phyloP scores from a whole-genome alignment of 1,284 basidiomycete species.

The Cryptococcus wingfieldii region DNA sequence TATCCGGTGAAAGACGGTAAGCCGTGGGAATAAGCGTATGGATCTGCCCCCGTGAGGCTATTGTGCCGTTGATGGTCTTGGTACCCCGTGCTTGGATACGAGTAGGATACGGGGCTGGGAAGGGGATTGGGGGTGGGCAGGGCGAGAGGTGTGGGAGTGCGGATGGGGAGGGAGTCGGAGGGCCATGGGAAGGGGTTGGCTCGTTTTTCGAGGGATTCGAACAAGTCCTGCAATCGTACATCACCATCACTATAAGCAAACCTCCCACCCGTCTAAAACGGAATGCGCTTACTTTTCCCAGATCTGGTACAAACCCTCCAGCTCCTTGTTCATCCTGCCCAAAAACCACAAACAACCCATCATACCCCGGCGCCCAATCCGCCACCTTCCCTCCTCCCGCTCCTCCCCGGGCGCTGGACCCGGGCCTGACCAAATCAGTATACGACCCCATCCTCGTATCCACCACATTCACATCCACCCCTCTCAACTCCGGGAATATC shows the following conservation, averaged over 20 bases:
- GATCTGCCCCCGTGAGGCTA: too few relatives aligned
- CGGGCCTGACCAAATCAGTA: conserved; percentile 27
- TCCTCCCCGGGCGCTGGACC: conserved; percentile 4
- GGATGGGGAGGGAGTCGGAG: too few relatives aligned
- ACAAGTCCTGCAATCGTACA: conserved; percentile 13
- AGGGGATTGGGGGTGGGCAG: too few relatives aligned
- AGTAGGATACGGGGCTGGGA: too few relatives aligned
- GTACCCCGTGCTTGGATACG: too few relatives aligned
- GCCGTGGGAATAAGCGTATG: too few relatives aligned
- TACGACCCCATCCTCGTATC: conserved; percentile 34
- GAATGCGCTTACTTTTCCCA: conserved; percentile 17
- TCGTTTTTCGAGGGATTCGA: conserved; percentile 20
- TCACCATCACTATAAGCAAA: not conserved
- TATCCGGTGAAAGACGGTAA: too few relatives aligned
- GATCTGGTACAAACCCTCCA: conserved; percentile 28
- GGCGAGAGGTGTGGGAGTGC: too few relatives aligned
- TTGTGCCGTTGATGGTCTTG: too few relatives aligned
- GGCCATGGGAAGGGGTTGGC: conserved; percentile 22
- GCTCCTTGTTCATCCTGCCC: conserved; percentile 29
- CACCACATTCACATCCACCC: conserved; percentile 18
- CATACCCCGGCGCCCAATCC: conserved; percentile 28
- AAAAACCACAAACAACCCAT: conserved; percentile 23
- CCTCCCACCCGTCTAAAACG: not conserved
- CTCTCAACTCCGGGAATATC: conserved; percentile 20
- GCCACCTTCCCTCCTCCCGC: conserved; percentile 3